Evolutionary conservation across 1,139 yeast genomes (phyloP), one percentile per base, ranked within the genome.

Genomic region (Suhomyces atakaporum): DNA sequence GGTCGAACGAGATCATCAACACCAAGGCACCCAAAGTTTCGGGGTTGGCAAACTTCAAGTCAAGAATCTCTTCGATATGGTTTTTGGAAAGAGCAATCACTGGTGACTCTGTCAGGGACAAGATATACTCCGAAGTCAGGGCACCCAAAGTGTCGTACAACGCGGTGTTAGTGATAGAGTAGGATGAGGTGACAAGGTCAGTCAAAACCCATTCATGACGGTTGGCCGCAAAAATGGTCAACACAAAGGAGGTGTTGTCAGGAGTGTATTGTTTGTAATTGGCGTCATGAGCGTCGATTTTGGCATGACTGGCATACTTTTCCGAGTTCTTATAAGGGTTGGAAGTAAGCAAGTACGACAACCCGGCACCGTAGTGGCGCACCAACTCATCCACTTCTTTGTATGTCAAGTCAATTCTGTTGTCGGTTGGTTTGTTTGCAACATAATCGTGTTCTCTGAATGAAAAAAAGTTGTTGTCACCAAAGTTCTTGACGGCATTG

Each of bases 111-210:
- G 59, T 53, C 35, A 45, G 38, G n/a, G 35, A 39, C 46, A 57
- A 49, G 33, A 57, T 57, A 40, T 44, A 53, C 34, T 47, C 46
- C 4, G 58, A 52, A 5, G 61, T 47, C 23, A 39, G 39, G 11
- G 57, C 47, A 2, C 62, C 62, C 39, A 57, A 47, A 5, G 62
- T 55, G 35, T 56, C 61, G 36, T 57, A 57, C 44, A 57, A 50
- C 13, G 58, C 59, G 15, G 62, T 57, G 38, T 53, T 54, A 39
- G 60, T 52, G 47, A 57, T 52, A 29, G 56, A 43, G 33, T 39
- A 54, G 15, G 55, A 39, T 8, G 42, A 27, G 27, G 53, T 49
- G 40, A 51, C 49, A 42, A 54, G 39, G 32, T 57, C 62, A 7
- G 58, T 40, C 27, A 56, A 34, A 13, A 50, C 47, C 62, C 62